Conservation (phyloP, 495 filamentous ascomycete genomes). For the Eremomyces bilateralis region DNA sequence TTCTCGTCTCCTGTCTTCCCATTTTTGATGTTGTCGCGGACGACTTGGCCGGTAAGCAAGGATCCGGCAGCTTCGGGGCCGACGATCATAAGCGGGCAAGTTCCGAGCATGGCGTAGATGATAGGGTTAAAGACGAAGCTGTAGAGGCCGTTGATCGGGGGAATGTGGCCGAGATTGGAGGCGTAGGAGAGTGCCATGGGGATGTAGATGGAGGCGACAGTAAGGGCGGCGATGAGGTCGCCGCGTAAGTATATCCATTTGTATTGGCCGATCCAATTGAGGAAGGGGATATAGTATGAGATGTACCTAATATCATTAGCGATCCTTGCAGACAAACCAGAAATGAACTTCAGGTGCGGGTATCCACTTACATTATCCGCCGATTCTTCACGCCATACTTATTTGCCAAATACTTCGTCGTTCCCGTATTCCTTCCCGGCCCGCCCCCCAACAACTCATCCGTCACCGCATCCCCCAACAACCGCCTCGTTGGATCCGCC, state of each 20-base stretch:
- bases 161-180: slow-evolving; percentile 83
- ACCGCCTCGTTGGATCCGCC: slow-evolving; percentile 10
- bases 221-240: slow-evolving; percentile 68
- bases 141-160: slow-evolving; percentile 89
- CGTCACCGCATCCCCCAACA: slow-evolving; percentile 20
- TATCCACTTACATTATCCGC: slow-evolving; percentile 29
- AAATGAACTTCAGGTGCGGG: too few species aligned
- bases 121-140: slow-evolving; percentile 82
- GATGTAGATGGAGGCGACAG: slow-evolving; percentile 91
- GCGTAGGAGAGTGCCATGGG: slow-evolving; percentile 90
- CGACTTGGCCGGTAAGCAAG: slow-evolving; percentile 68
- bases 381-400: slow-evolving; percentile 35
- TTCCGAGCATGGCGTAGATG: slow-evolving; percentile 75
- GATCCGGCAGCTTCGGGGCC: slow-evolving; percentile 90
- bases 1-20: slow-evolving; percentile 51
- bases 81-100: slow-evolving; percentile 79
- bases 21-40: slow-evolving; percentile 50
- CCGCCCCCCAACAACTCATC: slow-evolving; percentile 19
- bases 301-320: slow-evolving; percentile 41
- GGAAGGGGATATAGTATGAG: slow-evolving; percentile 77
- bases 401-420: slow-evolving; percentile 38
- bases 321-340: background rate
- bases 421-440: slow-evolving; percentile 35
- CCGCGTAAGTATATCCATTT: slow-evolving; percentile 58
- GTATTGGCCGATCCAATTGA: slow-evolving; percentile 79